Percentiles rank a stretch among this genome's conserved stretches.
phyloP scores from a whole-genome alignment of 2,329 filamentous ascomycete genomes.

The Elsinoe necatrix region DNA sequence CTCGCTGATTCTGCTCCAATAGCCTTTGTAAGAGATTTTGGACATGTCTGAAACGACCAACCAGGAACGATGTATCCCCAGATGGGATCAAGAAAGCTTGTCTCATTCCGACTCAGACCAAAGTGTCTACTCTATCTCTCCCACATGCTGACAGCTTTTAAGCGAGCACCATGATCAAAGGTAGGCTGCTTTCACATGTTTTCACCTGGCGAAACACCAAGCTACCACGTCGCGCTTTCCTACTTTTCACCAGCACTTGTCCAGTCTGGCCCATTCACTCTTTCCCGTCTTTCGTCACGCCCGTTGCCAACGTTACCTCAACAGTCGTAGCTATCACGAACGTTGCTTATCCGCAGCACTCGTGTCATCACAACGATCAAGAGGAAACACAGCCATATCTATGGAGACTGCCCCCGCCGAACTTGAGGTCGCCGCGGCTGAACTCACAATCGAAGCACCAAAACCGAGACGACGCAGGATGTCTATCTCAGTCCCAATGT shows the following conservation, averaged over 20 bases:
- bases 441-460: neutral
- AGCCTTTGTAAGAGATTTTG: neutral
- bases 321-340: neutral
- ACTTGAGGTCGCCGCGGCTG: neutral
- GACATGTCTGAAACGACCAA: neutral
- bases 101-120: slow-evolving; percentile 4
- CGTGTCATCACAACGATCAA: slow-evolving; percentile 6
- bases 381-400: neutral
- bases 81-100: neutral
- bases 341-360: neutral
- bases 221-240: neutral
- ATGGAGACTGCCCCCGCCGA: neutral
- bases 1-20: neutral
- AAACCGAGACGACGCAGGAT: slow-evolving; percentile 7
- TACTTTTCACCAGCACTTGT: neutral
- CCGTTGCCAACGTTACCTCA: slow-evolving; percentile 1
- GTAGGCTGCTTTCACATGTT: slow-evolving; percentile 4
- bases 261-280: neutral
- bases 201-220: neutral
- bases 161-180: neutral
- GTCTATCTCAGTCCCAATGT: slow-evolving; percentile 5
- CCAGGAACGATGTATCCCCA: neutral
- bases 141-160: neutral
- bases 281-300: slow-evolving; percentile 11
- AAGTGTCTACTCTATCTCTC: neutral